Evolutionary conservation across 192 early-diverging fungal genomes (phyloP).

Genomic region (Rhizoclosmatium globosum): DNA sequence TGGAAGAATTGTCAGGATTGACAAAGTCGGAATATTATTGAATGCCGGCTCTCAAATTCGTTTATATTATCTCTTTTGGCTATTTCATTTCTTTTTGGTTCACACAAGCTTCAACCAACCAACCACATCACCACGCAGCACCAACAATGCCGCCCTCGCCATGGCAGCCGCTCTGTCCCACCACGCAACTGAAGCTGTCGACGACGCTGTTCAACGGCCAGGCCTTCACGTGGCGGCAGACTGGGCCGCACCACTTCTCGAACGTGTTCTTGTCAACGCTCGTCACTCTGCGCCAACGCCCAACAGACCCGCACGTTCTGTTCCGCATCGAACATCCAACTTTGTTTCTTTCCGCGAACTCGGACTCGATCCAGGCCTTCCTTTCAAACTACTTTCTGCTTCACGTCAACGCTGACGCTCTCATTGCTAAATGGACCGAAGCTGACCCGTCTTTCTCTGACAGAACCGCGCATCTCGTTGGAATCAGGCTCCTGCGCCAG

Average conservation of each 20-base stretch:
- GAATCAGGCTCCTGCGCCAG: constrained; percentile 54
- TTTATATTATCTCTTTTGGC: background rate
- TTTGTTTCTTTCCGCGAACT: constrained; percentile 31
- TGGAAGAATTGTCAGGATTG: background rate
- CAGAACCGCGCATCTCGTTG: constrained; percentile 16
- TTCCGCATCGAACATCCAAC: constrained; percentile 26
- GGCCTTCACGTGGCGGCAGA: constrained; percentile 87
- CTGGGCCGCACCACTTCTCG: constrained; percentile 68
- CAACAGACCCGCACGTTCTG: constrained; percentile 1
- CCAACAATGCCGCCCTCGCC: background rate
- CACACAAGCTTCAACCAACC: background rate
- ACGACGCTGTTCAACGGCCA: constrained; percentile 90
- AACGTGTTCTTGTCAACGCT: constrained; percentile 63
- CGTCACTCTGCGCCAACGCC: constrained; percentile 71
- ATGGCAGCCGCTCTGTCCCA: background rate
- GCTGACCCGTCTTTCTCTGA: constrained; percentile 52
- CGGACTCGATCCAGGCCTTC: constrained; percentile 24
- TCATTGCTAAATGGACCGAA: constrained; percentile 44
- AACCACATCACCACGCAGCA: background rate
- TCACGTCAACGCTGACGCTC: constrained; percentile 3
- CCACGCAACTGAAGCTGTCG: constrained; percentile 74
- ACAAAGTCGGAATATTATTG: background rate
- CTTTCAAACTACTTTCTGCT: constrained; percentile 84
- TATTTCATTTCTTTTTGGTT: background rate
- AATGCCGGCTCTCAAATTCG: background rate